A percentile compares a stretch with the other conserved stretches of the same genome.
These are phyloP conservation scores for Cynara cardunculus DNA, from an alignment of 129 eudicot genomes.

Conservation along the genomic window DNA sequence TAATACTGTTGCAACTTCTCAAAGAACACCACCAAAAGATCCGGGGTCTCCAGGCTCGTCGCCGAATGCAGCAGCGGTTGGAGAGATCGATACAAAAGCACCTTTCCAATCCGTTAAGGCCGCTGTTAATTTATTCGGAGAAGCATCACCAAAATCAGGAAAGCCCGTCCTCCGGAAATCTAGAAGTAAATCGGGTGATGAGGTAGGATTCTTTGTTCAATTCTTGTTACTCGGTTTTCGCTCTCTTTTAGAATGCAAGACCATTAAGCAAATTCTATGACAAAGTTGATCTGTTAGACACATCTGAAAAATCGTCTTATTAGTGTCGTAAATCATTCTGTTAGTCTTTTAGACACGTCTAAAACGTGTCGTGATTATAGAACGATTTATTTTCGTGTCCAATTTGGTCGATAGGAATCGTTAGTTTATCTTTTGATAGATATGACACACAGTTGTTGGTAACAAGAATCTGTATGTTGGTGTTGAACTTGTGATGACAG, in stretches of 20 bases:
- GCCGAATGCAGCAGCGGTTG: conserved; percentile 40
- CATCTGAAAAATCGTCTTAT: neutral
- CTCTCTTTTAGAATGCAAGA: no score
- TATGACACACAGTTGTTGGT: no score
- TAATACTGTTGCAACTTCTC: conserved; percentile 34
- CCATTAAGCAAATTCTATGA: no score
- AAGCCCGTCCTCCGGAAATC: conserved; percentile 36
- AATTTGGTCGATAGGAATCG: neutral
- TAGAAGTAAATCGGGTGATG: conserved; percentile 39
- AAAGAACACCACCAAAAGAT: neutral
- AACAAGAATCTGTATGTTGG: neutral
- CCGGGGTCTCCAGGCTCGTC: conserved; percentile 34
- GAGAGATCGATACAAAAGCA: conserved; percentile 78
- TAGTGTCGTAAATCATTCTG: no score
- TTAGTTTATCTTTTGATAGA: no score
- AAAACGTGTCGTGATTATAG: neutral
- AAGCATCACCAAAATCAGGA: conserved; percentile 45
- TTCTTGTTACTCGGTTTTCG: neutral
- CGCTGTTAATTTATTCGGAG: conserved; percentile 79
- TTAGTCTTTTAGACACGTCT: neutral
- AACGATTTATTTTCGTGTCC: neutral
- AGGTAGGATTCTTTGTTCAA: conserved; percentile 37
- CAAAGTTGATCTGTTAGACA: neutral
- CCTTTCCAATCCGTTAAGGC: conserved; percentile 92
- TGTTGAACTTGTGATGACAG: conserved; percentile 22